phyloP scores from a whole-genome alignment of 345 rosid species.

The Limnanthes douglasii region DNA sequence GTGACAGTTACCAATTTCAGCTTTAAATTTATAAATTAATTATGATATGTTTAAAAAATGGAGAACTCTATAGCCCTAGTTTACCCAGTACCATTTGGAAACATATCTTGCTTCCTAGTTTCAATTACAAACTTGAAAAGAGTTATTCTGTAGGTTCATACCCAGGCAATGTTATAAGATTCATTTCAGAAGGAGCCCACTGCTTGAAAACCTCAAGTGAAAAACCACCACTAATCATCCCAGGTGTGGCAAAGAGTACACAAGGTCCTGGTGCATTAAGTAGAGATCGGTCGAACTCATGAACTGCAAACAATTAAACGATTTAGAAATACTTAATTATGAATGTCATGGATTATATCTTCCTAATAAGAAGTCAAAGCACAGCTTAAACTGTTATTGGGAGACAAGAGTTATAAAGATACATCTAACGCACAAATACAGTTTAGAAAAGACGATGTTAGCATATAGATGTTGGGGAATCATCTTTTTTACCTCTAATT shows the following conservation, averaged over 20 bases:
- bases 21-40: background rate
- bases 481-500: too few species aligned
- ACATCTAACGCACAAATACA: background rate
- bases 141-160: constrained; percentile 9
- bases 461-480: too few species aligned
- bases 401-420: background rate
- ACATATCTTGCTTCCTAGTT: background rate
- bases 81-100: background rate
- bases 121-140: background rate
- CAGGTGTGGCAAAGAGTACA: constrained; percentile 97
- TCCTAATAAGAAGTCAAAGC: background rate
- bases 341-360: background rate
- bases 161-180: constrained; percentile 95
- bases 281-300: constrained; percentile 63
- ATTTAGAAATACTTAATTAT: background rate
- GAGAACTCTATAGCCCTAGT: too few species aligned
- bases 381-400: background rate
- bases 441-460: too few species aligned
- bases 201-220: constrained; percentile 89
- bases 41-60: background rate
- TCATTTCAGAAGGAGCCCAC: constrained; percentile 83
- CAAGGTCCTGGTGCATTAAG: constrained; percentile 89
- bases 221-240: constrained; percentile 92
- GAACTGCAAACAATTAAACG: constrained; percentile 31
- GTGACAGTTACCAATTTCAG: background rate